phyloP scores from a whole-genome alignment of 2,329 filamentous ascomycete genomes.

The Aspergillus eucalypticola region DNA sequence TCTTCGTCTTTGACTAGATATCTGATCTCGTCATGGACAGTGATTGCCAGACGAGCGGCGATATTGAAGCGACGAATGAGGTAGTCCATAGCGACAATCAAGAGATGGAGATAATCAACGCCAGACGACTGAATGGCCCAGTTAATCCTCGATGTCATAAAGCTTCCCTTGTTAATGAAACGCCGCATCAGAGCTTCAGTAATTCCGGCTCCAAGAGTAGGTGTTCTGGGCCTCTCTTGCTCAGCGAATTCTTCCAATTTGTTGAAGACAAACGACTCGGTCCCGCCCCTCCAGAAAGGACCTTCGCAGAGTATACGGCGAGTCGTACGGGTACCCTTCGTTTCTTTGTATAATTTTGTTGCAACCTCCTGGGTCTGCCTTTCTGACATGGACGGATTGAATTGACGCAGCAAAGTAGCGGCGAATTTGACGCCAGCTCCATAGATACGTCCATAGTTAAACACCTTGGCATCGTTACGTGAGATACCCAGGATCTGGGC shows the following conservation, averaged over 20 bases:
- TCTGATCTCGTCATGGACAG: constrained; percentile 95
- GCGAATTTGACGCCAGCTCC: constrained; percentile 96
- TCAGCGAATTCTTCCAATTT: constrained; percentile 97
- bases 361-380: constrained; percentile 74
- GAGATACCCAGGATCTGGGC: constrained; percentile 91
- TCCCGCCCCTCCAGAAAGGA: constrained; percentile 92
- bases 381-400: constrained; percentile 83
- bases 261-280: constrained; percentile 98
- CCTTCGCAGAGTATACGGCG: constrained; percentile 70
- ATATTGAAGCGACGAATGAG: constrained; percentile 82
- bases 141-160: constrained; percentile 95
- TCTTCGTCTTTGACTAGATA: constrained; percentile 86
- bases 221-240: constrained; percentile 85
- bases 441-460: constrained; percentile 98
- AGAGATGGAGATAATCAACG: constrained; percentile 92
- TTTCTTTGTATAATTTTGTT: constrained; percentile 77
- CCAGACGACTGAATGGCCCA: constrained; percentile 99
- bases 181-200: constrained; percentile 91
- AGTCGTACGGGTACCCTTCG: constrained; percentile 84
- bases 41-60: constrained; percentile 81
- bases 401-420: constrained; percentile 83
- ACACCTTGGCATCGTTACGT: constrained; percentile 92
- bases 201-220: constrained; percentile 90
- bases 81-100: constrained; percentile 94
- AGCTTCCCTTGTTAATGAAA: constrained; percentile 84